Evolutionary conservation across 768 basidiomycete species (phyloP), one percentile per base, ranked within the genome.

Genomic region (Roridomyces roridus): DNA sequence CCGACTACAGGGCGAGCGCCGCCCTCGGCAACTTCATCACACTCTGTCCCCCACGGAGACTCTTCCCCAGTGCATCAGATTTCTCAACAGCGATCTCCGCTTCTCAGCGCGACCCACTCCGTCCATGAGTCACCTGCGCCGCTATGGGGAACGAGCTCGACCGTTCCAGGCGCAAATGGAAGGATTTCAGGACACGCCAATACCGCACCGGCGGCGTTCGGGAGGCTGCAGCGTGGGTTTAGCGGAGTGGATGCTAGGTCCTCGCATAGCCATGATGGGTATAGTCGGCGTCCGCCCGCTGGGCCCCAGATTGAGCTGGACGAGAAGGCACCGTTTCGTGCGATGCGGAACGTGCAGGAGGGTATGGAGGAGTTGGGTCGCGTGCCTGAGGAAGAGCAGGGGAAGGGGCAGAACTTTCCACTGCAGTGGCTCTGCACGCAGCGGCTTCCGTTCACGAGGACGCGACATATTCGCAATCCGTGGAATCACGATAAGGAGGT

Each of bases 401-500:
- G 91, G 92, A 92, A 91, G 7, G 7, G 7, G 12, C 83, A 87
- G 46, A 79, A 89, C 5, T 97, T 98, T 80, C 80, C 80, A 57
- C 74, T 97, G 24, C 81, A 94, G 63, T 97, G 96, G 96, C 60
- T 95, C 41, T 83, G 81, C 62, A 90, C 85, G 0, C 74, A 82
- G 11, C 79, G 81, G 3, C 69, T 98, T 3, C 86, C 92, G 0
- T 98, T 98, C 72, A 72, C 78, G 58, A 84, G 84, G 42, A 89
- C 89, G 28, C 82, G 87, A 23, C 89, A 94, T 67, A 71, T 97
- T 47, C 85, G 92, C 37, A 98, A 98, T 68, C 88, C 89, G 3
- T 98, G 95, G 94, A 98, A 98, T 64, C 85, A 92, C 61, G 91
- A 90, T 55, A 77, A 84, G 46, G 87, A 91, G 66, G 80, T 92